These are phyloP conservation scores for Phytophthora fragariae DNA, from an alignment of 352 stramenopile species.

Conservation along the genomic window DNA sequence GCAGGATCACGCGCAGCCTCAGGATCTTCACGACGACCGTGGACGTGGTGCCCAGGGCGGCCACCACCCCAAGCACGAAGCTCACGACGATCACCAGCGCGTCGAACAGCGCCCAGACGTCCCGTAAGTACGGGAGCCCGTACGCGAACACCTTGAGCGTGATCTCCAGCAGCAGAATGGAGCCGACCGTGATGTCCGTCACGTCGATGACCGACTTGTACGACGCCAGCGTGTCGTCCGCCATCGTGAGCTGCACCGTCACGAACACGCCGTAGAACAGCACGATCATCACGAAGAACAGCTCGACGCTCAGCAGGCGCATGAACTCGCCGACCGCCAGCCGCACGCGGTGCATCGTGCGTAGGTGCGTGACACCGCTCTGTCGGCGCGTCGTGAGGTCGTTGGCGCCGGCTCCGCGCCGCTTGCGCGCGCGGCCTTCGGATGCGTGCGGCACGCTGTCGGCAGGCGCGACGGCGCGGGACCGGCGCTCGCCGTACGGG, in stretches of 20 bases:
- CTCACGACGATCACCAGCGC: constrained; percentile 81
- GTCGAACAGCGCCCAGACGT: constrained; percentile 84
- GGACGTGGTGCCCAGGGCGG: constrained; percentile 63
- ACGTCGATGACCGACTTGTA: constrained; percentile 81
- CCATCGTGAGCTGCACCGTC: constrained; percentile 84
- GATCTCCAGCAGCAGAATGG: constrained; percentile 85
- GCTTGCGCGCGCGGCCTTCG: constrained; percentile 29
- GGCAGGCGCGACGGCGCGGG: constrained; percentile 62
- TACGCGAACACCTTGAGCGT: constrained; percentile 84
- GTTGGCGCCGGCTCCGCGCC: constrained; percentile 48
- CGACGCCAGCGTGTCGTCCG: constrained; percentile 51
- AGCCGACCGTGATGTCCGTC: constrained; percentile 86
- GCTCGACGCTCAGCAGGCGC: constrained; percentile 82
- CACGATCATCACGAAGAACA: constrained; percentile 92
- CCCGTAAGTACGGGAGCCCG: constrained; percentile 65
- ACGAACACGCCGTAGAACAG: constrained; percentile 87
- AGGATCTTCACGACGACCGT: constrained; percentile 76
- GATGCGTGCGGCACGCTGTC: constrained; percentile 37
- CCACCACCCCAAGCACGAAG: constrained; percentile 78
- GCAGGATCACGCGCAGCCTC: constrained; percentile 75
- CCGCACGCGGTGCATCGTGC: constrained; percentile 52
- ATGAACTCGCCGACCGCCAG: constrained; percentile 82
- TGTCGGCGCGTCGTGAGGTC: constrained; percentile 47
- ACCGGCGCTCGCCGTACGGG: constrained; percentile 68
- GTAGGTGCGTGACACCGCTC: constrained; percentile 41